phyloP scores from a whole-genome alignment of 257 asterid species.

The Ligustrum vulgare region DNA sequence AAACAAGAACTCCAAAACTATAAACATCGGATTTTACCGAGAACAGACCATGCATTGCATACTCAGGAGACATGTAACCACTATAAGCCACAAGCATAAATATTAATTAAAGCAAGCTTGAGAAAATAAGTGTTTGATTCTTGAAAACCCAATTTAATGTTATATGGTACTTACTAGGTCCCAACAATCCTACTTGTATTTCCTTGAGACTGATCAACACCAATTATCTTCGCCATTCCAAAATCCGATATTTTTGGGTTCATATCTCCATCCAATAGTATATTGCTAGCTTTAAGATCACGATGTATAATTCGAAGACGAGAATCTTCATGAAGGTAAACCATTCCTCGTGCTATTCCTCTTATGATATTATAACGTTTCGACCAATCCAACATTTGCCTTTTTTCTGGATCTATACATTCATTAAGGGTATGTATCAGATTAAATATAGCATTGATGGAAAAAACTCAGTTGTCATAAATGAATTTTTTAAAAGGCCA shows the following conservation, averaged over 20 bases:
- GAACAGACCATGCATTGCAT: not conserved
- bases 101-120: not conserved
- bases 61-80: not conserved
- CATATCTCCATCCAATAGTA: constrained; percentile 32
- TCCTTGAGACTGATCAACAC: constrained; percentile 20
- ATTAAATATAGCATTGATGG: not conserved
- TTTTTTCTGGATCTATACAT: constrained; percentile 15
- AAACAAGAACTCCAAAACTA: not conserved
- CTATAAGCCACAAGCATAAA: not conserved
- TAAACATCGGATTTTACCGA: not conserved
- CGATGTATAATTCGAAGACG: constrained; percentile 37
- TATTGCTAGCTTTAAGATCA: constrained; percentile 39
- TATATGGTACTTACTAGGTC: constrained; percentile 25
- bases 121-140: not conserved
- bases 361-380: constrained; percentile 26
- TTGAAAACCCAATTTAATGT: not conserved
- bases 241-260: constrained; percentile 39
- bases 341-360: constrained; percentile 28
- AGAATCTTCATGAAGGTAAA: constrained; percentile 42
- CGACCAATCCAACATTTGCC: constrained; percentile 28
- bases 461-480: not conserved
- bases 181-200: constrained; percentile 29
- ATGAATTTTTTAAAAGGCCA: too few relatives aligned
- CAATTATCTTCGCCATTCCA: constrained; percentile 32
- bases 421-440: not conserved